Conservation (phyloP, 495 filamentous ascomycete genomes). For the Hyaloscypha hepaticicola region DNA sequence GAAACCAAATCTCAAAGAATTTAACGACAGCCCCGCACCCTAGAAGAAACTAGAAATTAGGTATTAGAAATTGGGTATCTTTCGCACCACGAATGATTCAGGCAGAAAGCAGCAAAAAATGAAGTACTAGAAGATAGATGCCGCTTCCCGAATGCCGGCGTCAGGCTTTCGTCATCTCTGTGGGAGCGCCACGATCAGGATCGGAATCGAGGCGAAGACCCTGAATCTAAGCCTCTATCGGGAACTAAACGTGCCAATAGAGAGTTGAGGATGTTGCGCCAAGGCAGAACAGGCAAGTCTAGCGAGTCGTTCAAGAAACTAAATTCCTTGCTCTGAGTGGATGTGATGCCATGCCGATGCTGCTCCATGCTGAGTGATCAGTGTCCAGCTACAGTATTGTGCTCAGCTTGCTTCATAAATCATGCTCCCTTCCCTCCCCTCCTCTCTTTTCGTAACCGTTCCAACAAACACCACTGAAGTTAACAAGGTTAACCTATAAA, state of each 20-base stretch:
- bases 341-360: background rate
- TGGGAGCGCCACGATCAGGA: background rate
- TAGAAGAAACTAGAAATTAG: no score
- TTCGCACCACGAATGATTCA: background rate
- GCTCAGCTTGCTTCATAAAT: background rate
- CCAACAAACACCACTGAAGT: background rate
- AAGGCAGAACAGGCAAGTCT: background rate
- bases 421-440: background rate
- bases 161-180: background rate
- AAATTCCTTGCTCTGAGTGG: slow-evolving; percentile 9
- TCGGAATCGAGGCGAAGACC: background rate
- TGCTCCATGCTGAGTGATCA: slow-evolving; percentile 1
- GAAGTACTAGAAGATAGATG: background rate
- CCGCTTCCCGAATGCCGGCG: background rate
- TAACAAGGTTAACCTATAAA: background rate
- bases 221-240: background rate
- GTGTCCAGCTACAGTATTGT: background rate
- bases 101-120: background rate
- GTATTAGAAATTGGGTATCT: no score
- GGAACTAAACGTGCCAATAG: background rate
- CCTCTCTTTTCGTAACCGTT: background rate
- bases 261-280: background rate
- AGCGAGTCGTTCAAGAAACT: background rate
- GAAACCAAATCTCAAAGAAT: background rate
- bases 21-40: background rate